phyloP scores from a whole-genome alignment of 345 rosid species.

The Eucalyptus regnans region DNA sequence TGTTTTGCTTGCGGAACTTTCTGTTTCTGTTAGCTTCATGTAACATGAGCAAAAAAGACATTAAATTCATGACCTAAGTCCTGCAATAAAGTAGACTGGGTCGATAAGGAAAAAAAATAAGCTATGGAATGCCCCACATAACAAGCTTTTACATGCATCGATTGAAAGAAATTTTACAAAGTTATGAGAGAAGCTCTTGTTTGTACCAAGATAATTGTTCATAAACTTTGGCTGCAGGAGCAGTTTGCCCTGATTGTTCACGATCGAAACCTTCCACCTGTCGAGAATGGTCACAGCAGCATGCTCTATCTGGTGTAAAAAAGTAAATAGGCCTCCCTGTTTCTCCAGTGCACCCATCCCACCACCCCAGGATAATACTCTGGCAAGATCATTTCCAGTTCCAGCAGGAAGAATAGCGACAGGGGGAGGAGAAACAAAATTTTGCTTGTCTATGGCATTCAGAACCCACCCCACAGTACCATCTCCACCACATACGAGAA shows the following conservation, averaged over 20 bases:
- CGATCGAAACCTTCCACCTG: slow-evolving; percentile 67
- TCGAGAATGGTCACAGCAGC: slow-evolving; percentile 91
- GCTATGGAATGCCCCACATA: not conserved
- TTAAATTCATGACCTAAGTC: not conserved
- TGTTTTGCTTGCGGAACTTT: not conserved
- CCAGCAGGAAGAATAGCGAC: slow-evolving; percentile 93
- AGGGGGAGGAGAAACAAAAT: slow-evolving; percentile 89
- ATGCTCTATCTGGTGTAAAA: slow-evolving; percentile 54
- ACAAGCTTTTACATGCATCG: not conserved
- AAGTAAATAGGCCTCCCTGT: slow-evolving; percentile 74
- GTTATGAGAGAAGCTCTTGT: not conserved
- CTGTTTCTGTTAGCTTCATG: not conserved
- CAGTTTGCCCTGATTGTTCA: slow-evolving; percentile 55
- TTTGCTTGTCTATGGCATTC: slow-evolving; percentile 74
- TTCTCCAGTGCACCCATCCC: slow-evolving; percentile 79
- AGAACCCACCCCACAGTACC: slow-evolving; percentile 95
- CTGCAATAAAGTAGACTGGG: not conserved
- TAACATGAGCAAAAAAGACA: not conserved
- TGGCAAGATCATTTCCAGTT: slow-evolving; percentile 95
- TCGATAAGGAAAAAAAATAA: not conserved
- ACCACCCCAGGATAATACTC: slow-evolving; percentile 82
- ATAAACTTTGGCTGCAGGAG: slow-evolving; percentile 60
- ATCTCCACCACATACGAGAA: slow-evolving; percentile 93
- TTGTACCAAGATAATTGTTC: slow-evolving; percentile 80
- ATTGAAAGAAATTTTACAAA: not conserved